A percentile compares a stretch with the other conserved stretches of the same genome.
phyloP scores from a whole-genome alignment of 2,329 filamentous ascomycete genomes.

The Alternaria tenuissima region DNA sequence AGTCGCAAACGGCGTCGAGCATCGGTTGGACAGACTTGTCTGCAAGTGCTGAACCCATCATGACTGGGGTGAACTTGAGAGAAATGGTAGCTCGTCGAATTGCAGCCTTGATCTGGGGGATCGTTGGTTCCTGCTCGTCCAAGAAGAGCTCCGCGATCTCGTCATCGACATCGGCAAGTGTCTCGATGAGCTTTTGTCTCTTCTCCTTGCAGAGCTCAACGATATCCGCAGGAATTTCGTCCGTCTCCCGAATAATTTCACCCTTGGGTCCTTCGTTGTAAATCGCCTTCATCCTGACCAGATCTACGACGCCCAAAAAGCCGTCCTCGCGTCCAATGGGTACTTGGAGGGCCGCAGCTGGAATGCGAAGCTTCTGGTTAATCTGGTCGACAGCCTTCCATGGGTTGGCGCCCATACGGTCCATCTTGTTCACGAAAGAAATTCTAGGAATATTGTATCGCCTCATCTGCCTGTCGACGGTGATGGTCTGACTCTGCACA shows the following conservation, averaged over 20 bases:
- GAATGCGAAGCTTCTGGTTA: constrained; percentile 92
- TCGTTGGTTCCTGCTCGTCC: constrained; percentile 81
- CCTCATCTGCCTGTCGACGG: constrained; percentile 98
- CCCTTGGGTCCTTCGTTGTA: constrained; percentile 88
- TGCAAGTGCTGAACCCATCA: constrained; percentile 95
- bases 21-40: constrained; percentile 97
- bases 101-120: constrained; percentile 86
- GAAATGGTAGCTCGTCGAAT: constrained; percentile 90
- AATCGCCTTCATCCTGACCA: constrained; percentile 90
- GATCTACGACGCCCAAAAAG: constrained; percentile 90
- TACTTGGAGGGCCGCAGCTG: constrained; percentile 91
- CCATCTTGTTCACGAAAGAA: constrained; percentile 99
- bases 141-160: constrained; percentile 96
- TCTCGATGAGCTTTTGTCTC: constrained; percentile 87
- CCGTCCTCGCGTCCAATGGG: constrained; percentile 92
- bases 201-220: constrained; percentile 81
- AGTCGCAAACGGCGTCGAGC: constrained; percentile 96
- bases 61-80: constrained; percentile 89
- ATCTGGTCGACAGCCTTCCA: constrained; percentile 98
- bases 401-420: constrained; percentile 96
- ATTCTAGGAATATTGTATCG: constrained; percentile 95
- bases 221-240: constrained; percentile 84
- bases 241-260: constrained; percentile 76
- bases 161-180: constrained; percentile 95
- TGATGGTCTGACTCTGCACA: constrained; percentile 97